Evolutionary conservation across 805 yeast genomes (phyloP), one percentile per base, ranked within the genome.

Genomic region (Kregervanrija pseudodelftensis): DNA sequence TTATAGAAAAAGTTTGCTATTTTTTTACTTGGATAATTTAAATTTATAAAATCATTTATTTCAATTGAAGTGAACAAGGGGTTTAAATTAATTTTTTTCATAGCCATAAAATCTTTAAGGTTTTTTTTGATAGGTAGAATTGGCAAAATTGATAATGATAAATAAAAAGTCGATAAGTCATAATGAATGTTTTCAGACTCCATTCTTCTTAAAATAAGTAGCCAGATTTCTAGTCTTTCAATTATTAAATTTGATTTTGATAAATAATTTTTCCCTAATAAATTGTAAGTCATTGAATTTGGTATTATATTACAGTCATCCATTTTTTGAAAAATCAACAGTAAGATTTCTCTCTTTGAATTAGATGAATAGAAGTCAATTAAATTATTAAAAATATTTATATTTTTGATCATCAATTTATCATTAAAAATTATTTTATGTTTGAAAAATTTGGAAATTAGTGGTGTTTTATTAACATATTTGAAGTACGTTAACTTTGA

Each of bases 311-410:
- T 33, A 16, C 49, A 45, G 4, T 40, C 34, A 33, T 47, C 49
- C 73, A 74, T 69, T 49, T 71, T 72, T 1, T 60, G 58, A 34
- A 71, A 57, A 3, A 68, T 52, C 40, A 67, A 69, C 37, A 68
- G 59, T 48, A 73, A 64, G 3, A 69, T 59, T 0, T 69, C 68
- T 38, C 67, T 57, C 53, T 74, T 76, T 47, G 59, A 58, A 36
- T 60, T 61, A 13, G 51, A 47, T 14, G 66, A 57, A 50, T 64
- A 73, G 52, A 60, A 73, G 41, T 61, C 66, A 1, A 76, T 63
- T 12, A 52, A 30, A 31, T 48, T 43, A 42, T 52, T 53, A 44
- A 45, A 49, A 9, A 48, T 39, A 14, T 44, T 42, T 31, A 49
- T 32, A 12, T 50, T 12, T 15, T 34, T n/a, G 37, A 32, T n/a